Evolutionary conservation across 257 asterid species (phyloP).

Genomic region (Prunella vulgaris): DNA sequence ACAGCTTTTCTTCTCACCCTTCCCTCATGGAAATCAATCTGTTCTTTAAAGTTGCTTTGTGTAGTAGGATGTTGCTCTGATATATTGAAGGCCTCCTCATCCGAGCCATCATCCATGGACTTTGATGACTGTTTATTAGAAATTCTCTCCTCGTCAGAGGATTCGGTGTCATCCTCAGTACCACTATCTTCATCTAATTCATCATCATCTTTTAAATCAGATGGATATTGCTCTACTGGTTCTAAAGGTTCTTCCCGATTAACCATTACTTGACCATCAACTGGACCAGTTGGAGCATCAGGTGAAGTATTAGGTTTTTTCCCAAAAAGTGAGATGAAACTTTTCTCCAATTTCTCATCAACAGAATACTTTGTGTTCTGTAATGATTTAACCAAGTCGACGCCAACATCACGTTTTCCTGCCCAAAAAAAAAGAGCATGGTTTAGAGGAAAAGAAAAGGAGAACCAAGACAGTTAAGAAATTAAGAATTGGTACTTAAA

Average conservation of each 20-base stretch:
- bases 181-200: slow-evolving; percentile 48
- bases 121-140: slow-evolving; percentile 17
- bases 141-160: slow-evolving; percentile 28
- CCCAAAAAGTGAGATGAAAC: slow-evolving; percentile 67
- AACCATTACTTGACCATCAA: slow-evolving; percentile 30
- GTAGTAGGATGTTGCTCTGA: slow-evolving; percentile 34
- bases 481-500: background rate
- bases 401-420: slow-evolving; percentile 91
- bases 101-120: slow-evolving; percentile 40
- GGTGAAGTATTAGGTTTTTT: slow-evolving; percentile 32
- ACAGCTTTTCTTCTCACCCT: slow-evolving; percentile 92
- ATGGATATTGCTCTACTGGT: slow-evolving; percentile 35
- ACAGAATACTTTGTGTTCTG: slow-evolving; percentile 78
- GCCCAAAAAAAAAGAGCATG: slow-evolving; percentile 18
- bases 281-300: slow-evolving; percentile 27
- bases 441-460: background rate
- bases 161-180: slow-evolving; percentile 33
- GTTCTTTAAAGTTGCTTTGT: slow-evolving; percentile 41
- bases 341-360: slow-evolving; percentile 73
- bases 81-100: slow-evolving; percentile 41
- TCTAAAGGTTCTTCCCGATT: slow-evolving; percentile 27
- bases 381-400: slow-evolving; percentile 78
- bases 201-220: slow-evolving; percentile 34
- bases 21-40: slow-evolving; percentile 62
- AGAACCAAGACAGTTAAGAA: background rate